Evolutionary conservation across 2,329 filamentous ascomycete genomes (phyloP), one percentile per base, ranked within the genome.

Genomic region (Colletotrichum liriopes): DNA sequence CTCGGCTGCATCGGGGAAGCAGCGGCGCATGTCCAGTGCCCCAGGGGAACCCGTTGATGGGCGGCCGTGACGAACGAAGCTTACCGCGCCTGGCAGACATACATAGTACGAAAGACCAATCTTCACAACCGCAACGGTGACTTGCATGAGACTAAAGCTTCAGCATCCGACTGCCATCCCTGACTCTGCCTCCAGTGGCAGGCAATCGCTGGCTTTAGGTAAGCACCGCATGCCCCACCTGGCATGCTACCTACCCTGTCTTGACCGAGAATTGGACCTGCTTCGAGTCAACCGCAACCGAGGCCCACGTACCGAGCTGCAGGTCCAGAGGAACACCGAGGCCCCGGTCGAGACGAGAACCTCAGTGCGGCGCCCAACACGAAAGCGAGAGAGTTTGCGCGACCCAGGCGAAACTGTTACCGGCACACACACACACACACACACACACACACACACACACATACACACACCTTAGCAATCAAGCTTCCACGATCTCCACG

Each of bases 181-280:
- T 39, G 29, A 37, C 29, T 66, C 39, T 66, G 4, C 26, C 11
- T 55, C 47, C 43, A 65, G 52, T 69, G 37, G 29, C 51, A 58
- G 41, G 41, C 43, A 52, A 43, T 47, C 45, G 51, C 58, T 59
- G 52, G 65, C 65, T 54, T 54, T 52, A 59, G n/a, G 37, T 43
- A 52, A 64, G 45, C 54, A 29, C 23, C 37, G 20, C 20, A 5
- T 59, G 47, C 23, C 35, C 69, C 69, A 72, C 69, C 47, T 45
- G 18, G 37, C 47, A 54, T 72, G 59, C 65, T 69, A 72, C 65
- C 58, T 65, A 6, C 20, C 63, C 47, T 55, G 56, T 43, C 58
- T n/a, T 45, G 55, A 67, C 47, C 32, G n/a, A 32, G 58, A 9
- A 26, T 43, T 66, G 32, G n/a, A 29, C 32, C 43, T 65, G 49